phyloP scores from a whole-genome alignment of 208 protist species.

The Lotmaria passim region DNA sequence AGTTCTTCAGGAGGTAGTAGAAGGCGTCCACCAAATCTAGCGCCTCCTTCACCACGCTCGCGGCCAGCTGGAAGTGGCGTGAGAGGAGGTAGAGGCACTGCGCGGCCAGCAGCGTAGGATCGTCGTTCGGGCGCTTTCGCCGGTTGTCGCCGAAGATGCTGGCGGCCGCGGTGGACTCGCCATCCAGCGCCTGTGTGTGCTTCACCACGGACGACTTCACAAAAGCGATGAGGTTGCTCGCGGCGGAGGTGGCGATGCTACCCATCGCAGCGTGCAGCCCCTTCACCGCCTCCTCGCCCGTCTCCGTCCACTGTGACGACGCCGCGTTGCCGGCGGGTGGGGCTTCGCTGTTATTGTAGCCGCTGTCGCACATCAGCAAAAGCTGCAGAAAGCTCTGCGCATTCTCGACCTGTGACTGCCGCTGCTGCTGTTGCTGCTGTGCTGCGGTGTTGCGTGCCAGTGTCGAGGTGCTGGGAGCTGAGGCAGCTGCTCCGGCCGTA shows the following conservation, averaged over 20 bases:
- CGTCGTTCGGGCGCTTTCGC: slow-evolving; percentile 28
- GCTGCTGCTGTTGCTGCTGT: slow-evolving; percentile 34
- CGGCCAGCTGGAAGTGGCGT: slow-evolving; percentile 85
- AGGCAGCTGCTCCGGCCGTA: slow-evolving; percentile 11
- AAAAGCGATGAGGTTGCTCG: slow-evolving; percentile 57
- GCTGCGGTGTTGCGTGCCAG: slow-evolving; percentile 22
- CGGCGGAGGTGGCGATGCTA: slow-evolving; percentile 40
- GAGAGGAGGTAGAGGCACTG: slow-evolving; percentile 87
- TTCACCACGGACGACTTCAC: slow-evolving; percentile 33
- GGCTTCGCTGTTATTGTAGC: slow-evolving; percentile 43
- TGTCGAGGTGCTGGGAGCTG: slow-evolving; percentile 8
- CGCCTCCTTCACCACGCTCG: slow-evolving; percentile 59
- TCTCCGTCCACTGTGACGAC: slow-evolving; percentile 33
- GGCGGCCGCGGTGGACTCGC: slow-evolving; percentile 10
- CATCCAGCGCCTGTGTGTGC: slow-evolving; percentile 27
- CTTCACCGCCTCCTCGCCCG: slow-evolving; percentile 24
- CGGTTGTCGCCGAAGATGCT: slow-evolving; percentile 21
- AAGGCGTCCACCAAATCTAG: slow-evolving; percentile 48
- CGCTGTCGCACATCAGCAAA: slow-evolving; percentile 56
- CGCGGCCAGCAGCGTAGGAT: slow-evolving; percentile 64
- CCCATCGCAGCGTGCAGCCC: slow-evolving; percentile 34
- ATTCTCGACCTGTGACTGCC: slow-evolving; percentile 21
- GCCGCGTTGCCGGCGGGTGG: slow-evolving; percentile 34
- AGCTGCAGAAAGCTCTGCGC: slow-evolving; percentile 40
- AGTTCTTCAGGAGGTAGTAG: slow-evolving; percentile 24